Evolutionary conservation across 441 rosid genomes (phyloP).

Genomic region (Gossypium lobatum): DNA sequence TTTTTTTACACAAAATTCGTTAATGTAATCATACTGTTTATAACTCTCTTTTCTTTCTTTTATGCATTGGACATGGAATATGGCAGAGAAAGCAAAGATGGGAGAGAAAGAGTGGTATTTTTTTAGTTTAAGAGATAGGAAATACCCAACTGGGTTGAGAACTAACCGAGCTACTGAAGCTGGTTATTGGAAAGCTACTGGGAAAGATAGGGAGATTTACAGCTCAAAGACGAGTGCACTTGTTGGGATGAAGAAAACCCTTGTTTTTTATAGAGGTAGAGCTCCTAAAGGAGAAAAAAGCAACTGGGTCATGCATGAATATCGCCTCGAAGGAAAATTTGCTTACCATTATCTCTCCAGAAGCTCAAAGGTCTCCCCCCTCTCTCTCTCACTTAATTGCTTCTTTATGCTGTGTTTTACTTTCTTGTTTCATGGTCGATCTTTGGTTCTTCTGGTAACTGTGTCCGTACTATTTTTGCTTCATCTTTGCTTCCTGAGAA

Average conservation of each 20-base stretch:
- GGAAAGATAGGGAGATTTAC: slow-evolving; percentile 80
- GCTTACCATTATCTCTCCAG: slow-evolving; percentile 69
- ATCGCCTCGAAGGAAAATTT: slow-evolving; percentile 86
- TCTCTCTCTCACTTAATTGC: not conserved
- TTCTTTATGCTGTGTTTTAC: not conserved
- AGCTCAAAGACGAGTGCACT: slow-evolving; percentile 74
- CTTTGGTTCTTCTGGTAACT: not conserved
- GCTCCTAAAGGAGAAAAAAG: slow-evolving; percentile 90
- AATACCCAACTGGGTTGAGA: slow-evolving; percentile 84
- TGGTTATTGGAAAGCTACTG: slow-evolving; percentile 95
- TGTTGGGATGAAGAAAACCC: slow-evolving; percentile 89
- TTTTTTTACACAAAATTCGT: not conserved
- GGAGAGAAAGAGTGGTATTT: slow-evolving; percentile 97
- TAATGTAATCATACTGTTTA: not conserved
- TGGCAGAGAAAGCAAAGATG: slow-evolving; percentile 74
- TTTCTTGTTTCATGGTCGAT: not conserved
- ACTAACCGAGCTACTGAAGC: slow-evolving; percentile 92
- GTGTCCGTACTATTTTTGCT: not conserved
- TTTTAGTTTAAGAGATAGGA: slow-evolving; percentile 68
- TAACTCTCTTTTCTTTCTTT: not conserved
- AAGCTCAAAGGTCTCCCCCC: slow-evolving; percentile 47
- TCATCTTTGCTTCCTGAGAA: not conserved
- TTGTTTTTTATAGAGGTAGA: slow-evolving; percentile 80
- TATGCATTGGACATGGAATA: not conserved
- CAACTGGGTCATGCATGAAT: slow-evolving; percentile 96